Evolutionary conservation across 805 yeast species (phyloP), one percentile per base, ranked within the genome.

Genomic region (Blastobotrys robertii): DNA sequence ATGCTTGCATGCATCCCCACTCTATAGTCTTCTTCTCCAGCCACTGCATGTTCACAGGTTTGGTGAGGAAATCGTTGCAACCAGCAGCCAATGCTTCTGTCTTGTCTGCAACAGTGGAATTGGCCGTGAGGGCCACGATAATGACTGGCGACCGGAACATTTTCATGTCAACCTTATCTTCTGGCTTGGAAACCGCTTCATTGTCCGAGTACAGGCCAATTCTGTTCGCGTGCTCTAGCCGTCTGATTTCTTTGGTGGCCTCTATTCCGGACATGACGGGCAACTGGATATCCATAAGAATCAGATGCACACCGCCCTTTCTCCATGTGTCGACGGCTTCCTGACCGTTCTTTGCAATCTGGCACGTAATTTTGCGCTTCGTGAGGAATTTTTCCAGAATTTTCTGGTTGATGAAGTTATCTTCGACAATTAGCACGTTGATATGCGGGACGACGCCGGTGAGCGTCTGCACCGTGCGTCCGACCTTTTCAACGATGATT

Each of bases 1-100:
- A 66, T 1, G 97, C 97, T 64, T 90, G 98, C 97, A 90, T 90
- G 62, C 97, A 90, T 0, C 98, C 97, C 97, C 97, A 92, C 62
- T 90, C 97, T 33, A 58, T 52, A 32, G 92, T 84, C 63, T 92
- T 92, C 57, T 84, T 85, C 55, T 87, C 84, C 38, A 92, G 68
- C 99, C 99, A 92, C 39, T 78, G 84, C 52, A 90, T 68, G 53
- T 87, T 90, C 7, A 92, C 97, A 0, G 99, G 99, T 53, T 92
- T 92, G 8, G 97, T 92, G 52, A 92, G 65, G 65, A 82, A 92
- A 62, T 92, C 99, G 57, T 92, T 92, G 64, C 99, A 92, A 38
- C 99, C 99, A 2, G 97, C 96, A 25, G 94, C 83, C 43, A 92
- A 68, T 0, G 98, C 98, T 55, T 85, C 84, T 48, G 85, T 80